Evolutionary conservation across 371 early-diverging fungal species (phyloP).

Genomic region (Mortierella polycephala): DNA sequence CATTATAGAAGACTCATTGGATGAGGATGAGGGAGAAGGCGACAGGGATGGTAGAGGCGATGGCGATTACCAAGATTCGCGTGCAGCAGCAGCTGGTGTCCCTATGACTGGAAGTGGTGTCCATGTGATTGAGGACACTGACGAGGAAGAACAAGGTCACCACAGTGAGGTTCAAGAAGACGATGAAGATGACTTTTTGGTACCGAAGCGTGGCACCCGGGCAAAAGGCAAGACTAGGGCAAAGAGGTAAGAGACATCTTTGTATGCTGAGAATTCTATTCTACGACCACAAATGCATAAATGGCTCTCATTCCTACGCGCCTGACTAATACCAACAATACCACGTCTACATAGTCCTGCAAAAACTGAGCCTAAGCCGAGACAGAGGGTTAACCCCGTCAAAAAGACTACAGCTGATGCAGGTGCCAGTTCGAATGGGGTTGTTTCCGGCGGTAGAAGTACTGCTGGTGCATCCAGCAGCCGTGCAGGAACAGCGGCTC

Average conservation of each 20-base stretch:
- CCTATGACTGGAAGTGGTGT: not conserved
- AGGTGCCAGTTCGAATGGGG: too few species aligned
- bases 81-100: not conserved
- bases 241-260: conserved; percentile 18
- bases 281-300: not conserved
- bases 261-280: not conserved
- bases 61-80: not conserved
- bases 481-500: conserved; percentile 4
- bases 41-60: not conserved
- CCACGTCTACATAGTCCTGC: conserved; percentile 9
- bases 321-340: too few species aligned
- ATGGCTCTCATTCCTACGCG: too few species aligned
- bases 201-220: conserved; percentile 19
- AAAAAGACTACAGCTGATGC: conserved; percentile 14
- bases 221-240: conserved; percentile 37
- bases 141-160: conserved; percentile 13
- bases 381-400: conserved; percentile 6
- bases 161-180: not conserved
- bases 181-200: conserved; percentile 25
- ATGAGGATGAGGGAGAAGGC: conserved; percentile 19
- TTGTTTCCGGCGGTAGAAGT: too few species aligned
- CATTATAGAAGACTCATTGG: conserved; percentile 22
- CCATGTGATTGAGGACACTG: conserved; percentile 30
- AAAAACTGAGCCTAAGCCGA: conserved; percentile 16
- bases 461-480: conserved; percentile 5